Evolutionary conservation across 2,329 filamentous ascomycete species (phyloP), one percentile per base, ranked within the genome.

Genomic region (Neopestalotiopsis sp.): DNA sequence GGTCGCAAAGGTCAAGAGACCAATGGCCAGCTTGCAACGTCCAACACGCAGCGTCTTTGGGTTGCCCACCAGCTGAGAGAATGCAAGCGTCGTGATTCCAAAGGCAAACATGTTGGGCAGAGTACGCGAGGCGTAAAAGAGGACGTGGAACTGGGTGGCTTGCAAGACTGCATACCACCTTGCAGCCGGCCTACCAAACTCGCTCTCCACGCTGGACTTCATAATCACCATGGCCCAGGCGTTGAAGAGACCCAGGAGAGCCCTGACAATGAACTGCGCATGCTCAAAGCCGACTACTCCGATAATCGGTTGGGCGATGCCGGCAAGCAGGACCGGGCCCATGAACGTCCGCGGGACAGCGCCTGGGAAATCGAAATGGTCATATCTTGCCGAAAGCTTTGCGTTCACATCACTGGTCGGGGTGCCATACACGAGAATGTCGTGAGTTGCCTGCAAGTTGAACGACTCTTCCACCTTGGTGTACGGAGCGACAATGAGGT

Each of bases 401-500:
- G 84, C 78, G 65, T 83, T 77, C 17, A 87, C 78, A 73, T 91
- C 84, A 24, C 81, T 78, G 1, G 84, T 86, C 0, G 94, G 93
- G 1, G 93, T 89, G 30, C 94, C 94, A 78, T 96, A 94, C 49
- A 88, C 87, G 69, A 97, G 81, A 45, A 99, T 92, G 79, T 99
- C 96, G 80, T 98, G 96, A 3, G 91, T 88, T 5, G 96, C 96
- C 80, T 99, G 96, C 69, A 98, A 90, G 79, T 97, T 97, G 88
- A 99, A 98, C 0, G 95, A 98, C 81, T 99, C 96, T 80, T 99
- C 96, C 69, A 99, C 96, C 81, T 99, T 99, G 68, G 95, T 98
- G 83, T 97, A 95, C 0, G 96, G 96, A 12, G 95, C 90, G 30
- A 90, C 78, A 70, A 90, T 76, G 67, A 97, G 89, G 80, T 97